phyloP scores from a whole-genome alignment of 2,329 filamentous ascomycete genomes.

The Trematosphaeria pertusa region DNA sequence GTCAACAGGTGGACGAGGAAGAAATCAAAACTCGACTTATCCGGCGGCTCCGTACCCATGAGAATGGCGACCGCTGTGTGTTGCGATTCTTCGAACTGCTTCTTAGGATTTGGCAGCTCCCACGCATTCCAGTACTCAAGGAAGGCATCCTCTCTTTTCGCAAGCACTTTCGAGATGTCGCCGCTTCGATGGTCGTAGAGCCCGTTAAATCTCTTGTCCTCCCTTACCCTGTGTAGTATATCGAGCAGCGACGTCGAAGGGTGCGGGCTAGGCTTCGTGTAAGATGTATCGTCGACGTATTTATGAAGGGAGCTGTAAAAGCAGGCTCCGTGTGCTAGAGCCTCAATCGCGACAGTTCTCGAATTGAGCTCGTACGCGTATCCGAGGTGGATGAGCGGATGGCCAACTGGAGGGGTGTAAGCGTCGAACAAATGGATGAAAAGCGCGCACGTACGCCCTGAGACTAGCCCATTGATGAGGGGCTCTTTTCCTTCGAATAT shows the following conservation, averaged over 20 bases:
- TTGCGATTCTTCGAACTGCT: slow-evolving; percentile 76
- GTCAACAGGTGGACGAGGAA: slow-evolving; percentile 83
- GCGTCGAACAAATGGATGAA: slow-evolving; percentile 5
- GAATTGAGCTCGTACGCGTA: slow-evolving; percentile 90
- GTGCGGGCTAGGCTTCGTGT: slow-evolving; percentile 69
- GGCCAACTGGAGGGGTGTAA: slow-evolving; percentile 67
- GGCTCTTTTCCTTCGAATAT: slow-evolving; percentile 77
- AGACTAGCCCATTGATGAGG: slow-evolving; percentile 79
- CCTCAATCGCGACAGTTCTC: slow-evolving; percentile 87
- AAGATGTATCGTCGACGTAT: slow-evolving; percentile 74
- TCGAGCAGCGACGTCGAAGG: slow-evolving; percentile 68
- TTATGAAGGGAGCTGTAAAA: slow-evolving; percentile 65
- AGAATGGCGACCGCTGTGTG: slow-evolving; percentile 66
- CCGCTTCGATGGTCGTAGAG: slow-evolving; percentile 66
- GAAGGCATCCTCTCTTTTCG: slow-evolving; percentile 71
- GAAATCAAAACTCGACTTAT: slow-evolving; percentile 72
- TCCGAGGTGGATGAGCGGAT: slow-evolving; percentile 93
- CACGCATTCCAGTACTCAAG: slow-evolving; percentile 93
- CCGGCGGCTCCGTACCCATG: slow-evolving; percentile 54
- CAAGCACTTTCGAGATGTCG: slow-evolving; percentile 73
- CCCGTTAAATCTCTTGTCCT: slow-evolving; percentile 73
- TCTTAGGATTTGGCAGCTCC: slow-evolving; percentile 69
- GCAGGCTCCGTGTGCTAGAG: slow-evolving; percentile 72
- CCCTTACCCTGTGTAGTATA: slow-evolving; percentile 72
- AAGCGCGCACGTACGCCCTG: slow-evolving; percentile 68